Evolutionary conservation across 805 yeast genomes (phyloP).

Genomic region (Ogataea sp.): DNA sequence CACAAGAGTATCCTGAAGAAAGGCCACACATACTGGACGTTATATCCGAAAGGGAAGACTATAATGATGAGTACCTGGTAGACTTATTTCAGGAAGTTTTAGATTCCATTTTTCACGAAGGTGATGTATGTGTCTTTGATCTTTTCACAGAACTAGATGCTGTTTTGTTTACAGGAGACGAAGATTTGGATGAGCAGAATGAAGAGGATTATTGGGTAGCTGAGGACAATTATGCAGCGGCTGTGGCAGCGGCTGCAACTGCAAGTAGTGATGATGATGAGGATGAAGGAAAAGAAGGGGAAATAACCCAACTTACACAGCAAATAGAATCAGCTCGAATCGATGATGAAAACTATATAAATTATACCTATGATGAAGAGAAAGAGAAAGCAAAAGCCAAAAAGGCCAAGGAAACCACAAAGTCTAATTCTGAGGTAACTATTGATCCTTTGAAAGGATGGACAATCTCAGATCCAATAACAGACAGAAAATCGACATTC

Average conservation of each 20-base stretch:
- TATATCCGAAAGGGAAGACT: constrained; percentile 15
- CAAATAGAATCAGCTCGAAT: neutral
- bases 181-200: constrained; percentile 14
- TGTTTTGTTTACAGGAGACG: constrained; percentile 32
- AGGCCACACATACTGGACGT: constrained; percentile 62
- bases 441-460: constrained; percentile 59
- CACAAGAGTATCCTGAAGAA: constrained; percentile 57
- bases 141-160: constrained; percentile 60
- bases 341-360: constrained; percentile 1
- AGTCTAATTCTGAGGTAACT: no score
- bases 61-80: constrained; percentile 38
- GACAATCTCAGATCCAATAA: constrained; percentile 67
- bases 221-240: constrained; percentile 5
- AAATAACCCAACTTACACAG: constrained; percentile 4
- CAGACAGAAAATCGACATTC: constrained; percentile 81
- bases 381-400: constrained; percentile 17
- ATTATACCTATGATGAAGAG: constrained; percentile 19
- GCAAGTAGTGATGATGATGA: constrained; percentile 1
- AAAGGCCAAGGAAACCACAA: neutral
- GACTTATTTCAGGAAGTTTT: constrained; percentile 42
- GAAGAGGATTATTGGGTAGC: constrained; percentile 17
- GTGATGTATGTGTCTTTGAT: constrained; percentile 75
- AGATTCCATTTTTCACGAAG: constrained; percentile 43
- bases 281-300: constrained; percentile 2
- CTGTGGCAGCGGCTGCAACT: neutral